phyloP scores from a whole-genome alignment of 257 asterid species.

The Ligustrum vulgare region DNA sequence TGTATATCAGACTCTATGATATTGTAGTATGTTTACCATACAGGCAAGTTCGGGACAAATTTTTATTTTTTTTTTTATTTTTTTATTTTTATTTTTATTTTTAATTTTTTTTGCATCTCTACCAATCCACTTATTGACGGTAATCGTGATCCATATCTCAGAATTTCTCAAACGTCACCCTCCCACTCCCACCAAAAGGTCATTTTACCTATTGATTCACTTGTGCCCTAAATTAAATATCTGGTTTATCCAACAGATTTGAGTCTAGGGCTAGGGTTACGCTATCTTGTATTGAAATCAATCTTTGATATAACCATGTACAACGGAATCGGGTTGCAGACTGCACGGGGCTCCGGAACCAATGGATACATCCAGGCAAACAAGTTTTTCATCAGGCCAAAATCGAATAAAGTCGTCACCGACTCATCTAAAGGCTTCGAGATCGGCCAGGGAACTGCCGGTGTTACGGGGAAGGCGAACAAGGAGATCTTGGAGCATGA shows the following conservation, averaged over 20 bases:
- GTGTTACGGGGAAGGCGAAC: slow-evolving; percentile 55
- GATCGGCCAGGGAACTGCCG: slow-evolving; percentile 71
- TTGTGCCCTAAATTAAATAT: not conserved
- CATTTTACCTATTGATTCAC: no score
- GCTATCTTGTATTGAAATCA: not conserved
- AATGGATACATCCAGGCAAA: slow-evolving; percentile 84
- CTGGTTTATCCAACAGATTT: not conserved
- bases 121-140: no score
- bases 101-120: no score
- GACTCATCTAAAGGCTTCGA: slow-evolving; percentile 61
- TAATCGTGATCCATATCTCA: not conserved
- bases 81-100: no score
- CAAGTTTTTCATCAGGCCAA: slow-evolving; percentile 62
- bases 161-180: not conserved
- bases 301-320: slow-evolving; percentile 45
- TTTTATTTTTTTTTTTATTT: no score
- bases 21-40: no score
- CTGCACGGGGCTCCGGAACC: slow-evolving; percentile 92
- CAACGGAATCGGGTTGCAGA: slow-evolving; percentile 88
- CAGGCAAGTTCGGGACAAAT: no score
- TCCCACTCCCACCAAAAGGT: not conserved
- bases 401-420: slow-evolving; percentile 51
- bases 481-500: slow-evolving; percentile 86
- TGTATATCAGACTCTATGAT: no score
- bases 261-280: not conserved